Percentiles rank a stretch among this genome's conserved stretches.
These are phyloP conservation scores for Sporisorium reilianum DNA, from an alignment of 1,284 basidiomycete species.

Conservation along the genomic window DNA sequence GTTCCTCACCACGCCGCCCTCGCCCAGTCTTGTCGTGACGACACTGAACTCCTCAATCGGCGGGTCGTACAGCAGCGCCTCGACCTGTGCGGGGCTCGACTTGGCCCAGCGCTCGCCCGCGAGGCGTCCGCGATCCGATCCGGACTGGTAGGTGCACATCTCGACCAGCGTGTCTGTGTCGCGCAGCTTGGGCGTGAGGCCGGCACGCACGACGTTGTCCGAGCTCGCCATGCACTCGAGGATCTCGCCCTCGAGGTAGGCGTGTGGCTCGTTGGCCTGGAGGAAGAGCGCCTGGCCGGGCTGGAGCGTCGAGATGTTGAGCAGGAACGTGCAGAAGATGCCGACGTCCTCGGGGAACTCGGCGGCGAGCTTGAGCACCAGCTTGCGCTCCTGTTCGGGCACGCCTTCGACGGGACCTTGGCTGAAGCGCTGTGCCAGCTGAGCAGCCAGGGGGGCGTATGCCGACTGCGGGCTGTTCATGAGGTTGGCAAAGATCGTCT, in stretches of 20 bases:
- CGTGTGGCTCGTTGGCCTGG: slow-evolving; percentile 95
- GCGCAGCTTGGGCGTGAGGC: slow-evolving; percentile 94
- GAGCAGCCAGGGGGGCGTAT: slow-evolving; percentile 25
- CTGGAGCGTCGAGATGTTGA: slow-evolving; percentile 85
- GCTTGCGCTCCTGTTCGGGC: slow-evolving; percentile 70
- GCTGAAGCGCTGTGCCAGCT: slow-evolving; percentile 23
- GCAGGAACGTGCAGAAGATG: slow-evolving; percentile 88
- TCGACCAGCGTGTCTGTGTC: slow-evolving; percentile 90
- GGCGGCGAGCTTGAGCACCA: slow-evolving; percentile 79
- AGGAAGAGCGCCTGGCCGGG: slow-evolving; percentile 93
- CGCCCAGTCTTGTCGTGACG: slow-evolving; percentile 75
- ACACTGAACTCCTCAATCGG: slow-evolving; percentile 95
- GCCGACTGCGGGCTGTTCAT: slow-evolving; percentile 31
- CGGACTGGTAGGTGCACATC: slow-evolving; percentile 87
- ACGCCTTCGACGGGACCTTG: slow-evolving; percentile 2
- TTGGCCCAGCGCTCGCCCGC: slow-evolving; percentile 3
- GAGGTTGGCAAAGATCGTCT: slow-evolving; percentile 51
- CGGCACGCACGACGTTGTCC: slow-evolving; percentile 98
- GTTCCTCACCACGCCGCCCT: slow-evolving; percentile 74
- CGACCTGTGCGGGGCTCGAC: not conserved
- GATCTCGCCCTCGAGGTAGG: slow-evolving; percentile 79
- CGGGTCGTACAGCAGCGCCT: slow-evolving; percentile 81
- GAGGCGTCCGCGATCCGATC: slow-evolving; percentile 72
- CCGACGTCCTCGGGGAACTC: slow-evolving; percentile 96
- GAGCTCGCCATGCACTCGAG: slow-evolving; percentile 68